Percentiles rank a stretch among this genome's conserved stretches.
These are phyloP conservation scores for Penicillium sp. DNA, from an alignment of 2,329 filamentous ascomycete genomes.

Conservation along the genomic window DNA sequence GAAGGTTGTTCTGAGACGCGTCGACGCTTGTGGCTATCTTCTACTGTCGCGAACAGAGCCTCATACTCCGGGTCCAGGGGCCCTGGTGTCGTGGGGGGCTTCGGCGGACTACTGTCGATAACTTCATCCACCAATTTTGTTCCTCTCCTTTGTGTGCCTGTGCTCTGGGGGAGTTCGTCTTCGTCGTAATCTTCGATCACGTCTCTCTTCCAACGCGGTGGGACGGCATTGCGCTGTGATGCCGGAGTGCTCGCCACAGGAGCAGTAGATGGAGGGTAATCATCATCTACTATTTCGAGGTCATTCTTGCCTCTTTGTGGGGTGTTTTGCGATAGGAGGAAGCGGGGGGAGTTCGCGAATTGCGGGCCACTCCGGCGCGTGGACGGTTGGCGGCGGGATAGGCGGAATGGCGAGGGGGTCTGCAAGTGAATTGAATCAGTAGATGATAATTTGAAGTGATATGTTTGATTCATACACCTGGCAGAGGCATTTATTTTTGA, in stretches of 20 bases:
- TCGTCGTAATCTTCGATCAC: conserved; percentile 31
- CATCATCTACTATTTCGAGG: conserved; percentile 23
- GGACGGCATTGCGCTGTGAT: neutral
- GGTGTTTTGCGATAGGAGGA: conserved; percentile 29
- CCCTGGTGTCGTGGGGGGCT: conserved; percentile 1
- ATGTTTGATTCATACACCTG: conserved; percentile 6
- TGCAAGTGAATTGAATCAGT: conserved; percentile 1
- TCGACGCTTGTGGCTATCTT: conserved; percentile 32
- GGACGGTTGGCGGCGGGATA: conserved; percentile 25
- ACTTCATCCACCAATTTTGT: conserved; percentile 7
- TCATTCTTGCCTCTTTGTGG: conserved; percentile 5
- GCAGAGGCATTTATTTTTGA: conserved; percentile 14
- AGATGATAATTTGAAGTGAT: neutral
- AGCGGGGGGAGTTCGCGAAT: conserved; percentile 36
- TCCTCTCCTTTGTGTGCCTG: neutral
- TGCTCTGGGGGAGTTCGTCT: conserved; percentile 9
- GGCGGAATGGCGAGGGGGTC: conserved; percentile 33
- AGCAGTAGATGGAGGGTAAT: conserved; percentile 17
- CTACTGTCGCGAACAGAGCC: conserved; percentile 29
- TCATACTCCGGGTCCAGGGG: conserved; percentile 29
- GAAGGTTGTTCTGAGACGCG: conserved; percentile 22
- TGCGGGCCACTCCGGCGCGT: conserved; percentile 29
- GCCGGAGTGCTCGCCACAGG: conserved; percentile 2
- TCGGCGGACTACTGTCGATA: conserved; percentile 19
- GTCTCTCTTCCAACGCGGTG: conserved; percentile 17